Conservation (phyloP, 208 protist species). For the Trypanosoma mega region DNA sequence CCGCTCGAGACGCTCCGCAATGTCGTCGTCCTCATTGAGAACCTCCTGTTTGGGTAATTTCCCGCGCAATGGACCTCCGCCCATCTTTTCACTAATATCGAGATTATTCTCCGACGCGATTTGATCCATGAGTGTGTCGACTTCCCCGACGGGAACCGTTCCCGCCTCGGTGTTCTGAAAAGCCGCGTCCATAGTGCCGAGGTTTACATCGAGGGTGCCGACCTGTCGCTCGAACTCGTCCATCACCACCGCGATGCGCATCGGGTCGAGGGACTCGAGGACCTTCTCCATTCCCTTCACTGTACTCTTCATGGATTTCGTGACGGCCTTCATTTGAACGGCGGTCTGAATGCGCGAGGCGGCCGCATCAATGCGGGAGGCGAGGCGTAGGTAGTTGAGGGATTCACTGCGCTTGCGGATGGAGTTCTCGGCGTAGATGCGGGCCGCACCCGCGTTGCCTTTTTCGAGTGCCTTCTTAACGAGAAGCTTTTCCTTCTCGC, state of each 20-base stretch:
- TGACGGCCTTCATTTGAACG: constrained; percentile 90
- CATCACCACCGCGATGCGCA: constrained; percentile 92
- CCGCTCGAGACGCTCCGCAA: constrained; percentile 57
- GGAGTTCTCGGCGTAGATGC: constrained; percentile 98
- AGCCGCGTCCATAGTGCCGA: constrained; percentile 91
- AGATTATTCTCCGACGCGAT: constrained; percentile 96
- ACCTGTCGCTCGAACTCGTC: constrained; percentile 98
- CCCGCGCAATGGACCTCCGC: constrained; percentile 27
- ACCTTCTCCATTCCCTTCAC: constrained; percentile 96
- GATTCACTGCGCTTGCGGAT: constrained; percentile 96
- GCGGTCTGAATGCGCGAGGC: constrained; percentile 94
- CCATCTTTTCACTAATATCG: constrained; percentile 72
- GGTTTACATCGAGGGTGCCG: constrained; percentile 93
- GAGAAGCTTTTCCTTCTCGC: constrained; percentile 92
- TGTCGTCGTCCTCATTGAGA: constrained; percentile 56
- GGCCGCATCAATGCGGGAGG: constrained; percentile 95
- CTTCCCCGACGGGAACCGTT: constrained; percentile 87
- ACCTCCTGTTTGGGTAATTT: constrained; percentile 25
- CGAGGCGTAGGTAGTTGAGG: constrained; percentile 95
- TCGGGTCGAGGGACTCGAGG: constrained; percentile 92
- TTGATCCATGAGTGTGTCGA: constrained; percentile 92
- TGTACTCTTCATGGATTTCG: constrained; percentile 92
- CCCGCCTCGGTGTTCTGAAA: constrained; percentile 88
- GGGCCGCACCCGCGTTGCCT: constrained; percentile 96
- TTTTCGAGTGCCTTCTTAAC: constrained; percentile 96